Percentiles rank a stretch among this genome's conserved stretches.
phyloP scores from a whole-genome alignment of 106 monocot species.

The Dioscorea alata region DNA sequence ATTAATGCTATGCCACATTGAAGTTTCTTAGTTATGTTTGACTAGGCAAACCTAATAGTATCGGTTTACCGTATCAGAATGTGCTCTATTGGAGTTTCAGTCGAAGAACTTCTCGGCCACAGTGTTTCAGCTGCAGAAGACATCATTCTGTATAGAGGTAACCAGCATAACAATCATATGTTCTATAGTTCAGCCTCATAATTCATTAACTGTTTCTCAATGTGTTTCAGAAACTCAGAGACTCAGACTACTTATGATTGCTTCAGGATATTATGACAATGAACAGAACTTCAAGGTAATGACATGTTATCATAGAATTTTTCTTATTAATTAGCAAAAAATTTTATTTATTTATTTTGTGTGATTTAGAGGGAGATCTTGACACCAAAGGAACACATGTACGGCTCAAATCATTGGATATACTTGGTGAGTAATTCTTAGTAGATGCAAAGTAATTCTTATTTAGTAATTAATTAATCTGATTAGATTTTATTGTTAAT shows the following conservation, averaged over 20 bases:
- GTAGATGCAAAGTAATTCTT: too few species aligned
- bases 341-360: neutral
- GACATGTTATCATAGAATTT: neutral
- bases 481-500: neutral
- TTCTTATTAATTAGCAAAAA: neutral
- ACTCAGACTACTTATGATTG: slow-evolving; percentile 23
- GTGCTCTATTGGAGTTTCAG: slow-evolving; percentile 25
- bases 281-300: slow-evolving; percentile 35
- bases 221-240: slow-evolving; percentile 18
- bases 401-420: slow-evolving; percentile 16
- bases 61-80: slow-evolving; percentile 18
- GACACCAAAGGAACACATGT: slow-evolving; percentile 18
- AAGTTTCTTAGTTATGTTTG: too few species aligned
- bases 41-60: slow-evolving; percentile 21
- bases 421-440: slow-evolving; percentile 4
- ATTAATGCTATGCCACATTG: neutral
- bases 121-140: slow-evolving; percentile 23
- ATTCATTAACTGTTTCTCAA: neutral
- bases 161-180: too few species aligned
- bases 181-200: neutral
- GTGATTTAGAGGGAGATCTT: slow-evolving; percentile 27
- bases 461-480: neutral
- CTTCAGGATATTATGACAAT: slow-evolving; percentile 30
- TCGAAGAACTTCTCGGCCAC: slow-evolving; percentile 23
- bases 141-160: slow-evolving; percentile 16